phyloP scores from a whole-genome alignment of 768 basidiomycete species.

The Mycena metata region DNA sequence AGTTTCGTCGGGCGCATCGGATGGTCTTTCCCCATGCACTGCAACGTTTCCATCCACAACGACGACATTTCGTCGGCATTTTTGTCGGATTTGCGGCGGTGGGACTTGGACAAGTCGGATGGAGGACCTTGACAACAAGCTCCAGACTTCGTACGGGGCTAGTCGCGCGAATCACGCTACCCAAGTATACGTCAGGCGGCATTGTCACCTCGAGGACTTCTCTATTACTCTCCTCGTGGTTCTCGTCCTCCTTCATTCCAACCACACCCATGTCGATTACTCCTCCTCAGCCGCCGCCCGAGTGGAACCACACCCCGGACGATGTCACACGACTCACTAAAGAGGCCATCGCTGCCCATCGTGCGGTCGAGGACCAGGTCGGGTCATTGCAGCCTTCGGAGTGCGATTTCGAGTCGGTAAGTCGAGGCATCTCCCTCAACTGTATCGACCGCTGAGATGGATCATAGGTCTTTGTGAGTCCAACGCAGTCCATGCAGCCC shows the following conservation, averaged over 20 bases:
- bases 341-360: constrained; percentile 69
- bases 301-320: constrained; percentile 76
- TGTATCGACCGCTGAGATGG: constrained; percentile 7
- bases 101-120: constrained; percentile 32
- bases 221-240: constrained; percentile 47
- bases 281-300: constrained; percentile 75
- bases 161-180: constrained; percentile 33
- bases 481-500: background rate
- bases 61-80: constrained; percentile 46
- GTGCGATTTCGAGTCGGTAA: constrained; percentile 76
- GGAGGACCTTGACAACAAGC: constrained; percentile 54
- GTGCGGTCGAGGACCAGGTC: constrained; percentile 68
- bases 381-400: constrained; percentile 68
- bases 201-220: constrained; percentile 41
- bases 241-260: constrained; percentile 46
- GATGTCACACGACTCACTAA: constrained; percentile 71
- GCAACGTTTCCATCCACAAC: constrained; percentile 27
- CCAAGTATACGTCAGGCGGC: constrained; percentile 20
- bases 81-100: constrained; percentile 57
- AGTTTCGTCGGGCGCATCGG: background rate
- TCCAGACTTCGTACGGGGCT: constrained; percentile 53
- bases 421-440: constrained; percentile 40
- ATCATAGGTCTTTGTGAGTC: constrained; percentile 79
- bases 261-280: constrained; percentile 61
- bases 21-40: constrained; percentile 25